Percentiles rank a stretch among this genome's conserved stretches.
Conservation (phyloP, 345 rosid genomes). For the Crucihimalaya himalaica region DNA sequence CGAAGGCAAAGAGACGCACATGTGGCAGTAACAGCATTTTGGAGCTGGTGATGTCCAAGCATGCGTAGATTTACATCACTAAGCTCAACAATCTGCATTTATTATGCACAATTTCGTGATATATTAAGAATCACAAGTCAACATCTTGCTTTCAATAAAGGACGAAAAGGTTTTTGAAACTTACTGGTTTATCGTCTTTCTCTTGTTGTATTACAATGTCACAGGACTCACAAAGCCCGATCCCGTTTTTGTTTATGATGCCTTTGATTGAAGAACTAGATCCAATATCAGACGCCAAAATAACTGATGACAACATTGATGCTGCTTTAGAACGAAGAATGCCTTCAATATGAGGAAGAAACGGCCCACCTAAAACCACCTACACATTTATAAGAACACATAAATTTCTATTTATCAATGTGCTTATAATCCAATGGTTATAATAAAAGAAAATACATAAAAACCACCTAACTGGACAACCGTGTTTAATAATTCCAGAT, state of each 20-base stretch:
- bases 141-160: not conserved
- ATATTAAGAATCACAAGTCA: not conserved
- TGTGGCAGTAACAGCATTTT: conserved; percentile 79
- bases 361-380: conserved; percentile 75
- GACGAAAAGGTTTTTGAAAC: conserved; percentile 10
- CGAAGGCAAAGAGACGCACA: conserved; percentile 74
- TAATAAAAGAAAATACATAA: conserved; percentile 5
- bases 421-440: not conserved
- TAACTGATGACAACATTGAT: conserved; percentile 54
- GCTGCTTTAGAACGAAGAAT: conserved; percentile 70
- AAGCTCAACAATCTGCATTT: conserved; percentile 61
- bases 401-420: not conserved
- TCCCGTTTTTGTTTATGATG: conserved; percentile 40
- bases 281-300: conserved; percentile 62
- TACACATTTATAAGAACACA: not conserved
- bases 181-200: conserved; percentile 57
- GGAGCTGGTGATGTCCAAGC: conserved; percentile 93
- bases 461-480: conserved; percentile 86
- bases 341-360: conserved; percentile 66
- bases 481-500: conserved; percentile 75
- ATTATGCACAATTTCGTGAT: not conserved
- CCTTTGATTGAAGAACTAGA: conserved; percentile 54
- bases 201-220: conserved; percentile 54
- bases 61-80: conserved; percentile 59
- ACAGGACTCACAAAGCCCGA: conserved; percentile 62